phyloP scores from a whole-genome alignment of 768 basidiomycete genomes.

The Termitomyces sp. region DNA sequence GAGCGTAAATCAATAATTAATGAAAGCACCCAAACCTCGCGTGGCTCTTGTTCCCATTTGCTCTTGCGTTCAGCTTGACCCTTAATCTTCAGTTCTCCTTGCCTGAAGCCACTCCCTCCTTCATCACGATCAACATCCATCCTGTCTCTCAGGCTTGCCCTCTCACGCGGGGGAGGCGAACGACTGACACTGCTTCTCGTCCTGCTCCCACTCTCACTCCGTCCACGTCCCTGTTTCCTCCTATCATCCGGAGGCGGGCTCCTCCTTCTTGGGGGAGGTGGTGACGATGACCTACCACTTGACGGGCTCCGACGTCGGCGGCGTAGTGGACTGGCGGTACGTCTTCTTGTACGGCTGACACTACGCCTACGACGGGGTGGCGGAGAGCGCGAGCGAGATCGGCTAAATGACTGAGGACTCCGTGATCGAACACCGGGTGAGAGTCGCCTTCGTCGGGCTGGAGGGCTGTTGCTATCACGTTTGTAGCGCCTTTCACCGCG shows the following conservation, averaged over 20 bases:
- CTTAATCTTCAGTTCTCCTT: constrained; percentile 65
- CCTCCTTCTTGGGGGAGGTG: constrained; percentile 25
- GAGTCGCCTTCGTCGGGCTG: constrained; percentile 36
- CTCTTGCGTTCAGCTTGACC: constrained; percentile 59
- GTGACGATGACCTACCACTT: constrained; percentile 25
- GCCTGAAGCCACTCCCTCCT: constrained; percentile 13
- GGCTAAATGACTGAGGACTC: constrained; percentile 25
- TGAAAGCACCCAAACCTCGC: constrained; percentile 17
- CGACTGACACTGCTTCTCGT: constrained; percentile 17
- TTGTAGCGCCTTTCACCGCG: constrained; percentile 21
- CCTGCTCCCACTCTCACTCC: constrained; percentile 18
- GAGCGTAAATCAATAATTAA: constrained; percentile 3
- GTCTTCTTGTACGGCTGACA: constrained; percentile 30
- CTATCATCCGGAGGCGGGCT: constrained; percentile 18
- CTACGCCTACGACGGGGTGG: constrained; percentile 39
- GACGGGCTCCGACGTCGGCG: constrained; percentile 21
- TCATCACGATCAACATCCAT: constrained; percentile 31
- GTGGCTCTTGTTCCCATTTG: constrained; percentile 42
- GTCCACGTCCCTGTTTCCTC: constrained; percentile 11
- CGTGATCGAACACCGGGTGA: constrained; percentile 28
- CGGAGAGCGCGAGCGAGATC: constrained; percentile 28
- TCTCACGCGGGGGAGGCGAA: constrained; percentile 10
- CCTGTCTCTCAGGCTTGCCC: constrained; percentile 17
- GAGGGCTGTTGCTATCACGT: constrained; percentile 52
- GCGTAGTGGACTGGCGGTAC: constrained; percentile 24